Evolutionary conservation across 441 rosid species (phyloP).

Genomic region (Eugenia klotzschiana): DNA sequence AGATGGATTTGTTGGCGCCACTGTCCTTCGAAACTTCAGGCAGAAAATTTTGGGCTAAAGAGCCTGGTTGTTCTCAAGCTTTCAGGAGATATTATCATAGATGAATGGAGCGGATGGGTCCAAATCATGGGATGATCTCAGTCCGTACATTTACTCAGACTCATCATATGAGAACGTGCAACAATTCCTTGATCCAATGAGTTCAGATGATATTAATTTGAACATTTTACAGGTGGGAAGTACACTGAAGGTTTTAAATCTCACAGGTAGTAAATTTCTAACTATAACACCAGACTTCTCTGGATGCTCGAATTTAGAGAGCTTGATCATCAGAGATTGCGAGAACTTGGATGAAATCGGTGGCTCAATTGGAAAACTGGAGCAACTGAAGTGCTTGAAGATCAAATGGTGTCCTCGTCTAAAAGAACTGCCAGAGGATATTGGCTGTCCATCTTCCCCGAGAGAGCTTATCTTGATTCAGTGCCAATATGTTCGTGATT

Average conservation of each 20-base stretch:
- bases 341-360: not conserved
- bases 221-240: not conserved
- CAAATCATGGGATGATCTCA: not conserved
- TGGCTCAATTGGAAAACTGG: not conserved
- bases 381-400: not conserved
- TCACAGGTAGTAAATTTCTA: not conserved
- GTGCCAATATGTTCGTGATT: not conserved
- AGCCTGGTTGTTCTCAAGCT: not conserved
- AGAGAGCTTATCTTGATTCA: not conserved
- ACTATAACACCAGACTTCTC: not conserved
- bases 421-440: rapidly evolving
- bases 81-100: not conserved
- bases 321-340: not conserved
- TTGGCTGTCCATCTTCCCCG: not conserved
- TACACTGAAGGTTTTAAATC: not conserved
- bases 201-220: not conserved
- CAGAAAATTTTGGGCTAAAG: not conserved
- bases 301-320: not conserved
- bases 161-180: not conserved
- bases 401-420: not conserved
- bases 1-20: not conserved
- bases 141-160: rapidly evolving
- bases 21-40: not conserved
- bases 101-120: not conserved
- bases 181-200: rapidly evolving